A percentile compares a stretch with the other conserved stretches of the same genome.
Evolutionary conservation across 495 filamentous ascomycete genomes (phyloP).

Genomic region (Trichocladium uniseriatum): DNA sequence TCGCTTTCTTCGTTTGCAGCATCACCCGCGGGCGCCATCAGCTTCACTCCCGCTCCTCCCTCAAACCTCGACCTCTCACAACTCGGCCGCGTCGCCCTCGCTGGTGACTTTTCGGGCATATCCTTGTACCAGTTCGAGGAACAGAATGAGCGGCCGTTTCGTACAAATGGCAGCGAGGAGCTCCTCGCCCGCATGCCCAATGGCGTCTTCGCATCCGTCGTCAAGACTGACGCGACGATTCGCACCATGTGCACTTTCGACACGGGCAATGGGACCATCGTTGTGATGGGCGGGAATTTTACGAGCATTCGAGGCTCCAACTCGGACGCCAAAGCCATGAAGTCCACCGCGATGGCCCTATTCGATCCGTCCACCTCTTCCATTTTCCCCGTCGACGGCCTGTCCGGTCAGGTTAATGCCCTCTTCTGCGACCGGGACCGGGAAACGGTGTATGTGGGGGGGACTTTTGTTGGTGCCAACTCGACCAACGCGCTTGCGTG

Average conservation of each 20-base stretch:
- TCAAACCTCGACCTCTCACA: conserved; percentile 73
- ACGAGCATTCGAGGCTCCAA: conserved; percentile 64
- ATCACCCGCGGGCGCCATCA: conserved; percentile 48
- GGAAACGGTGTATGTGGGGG: conserved; percentile 83
- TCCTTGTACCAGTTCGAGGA: conserved; percentile 79
- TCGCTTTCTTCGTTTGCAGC: conserved; percentile 35
- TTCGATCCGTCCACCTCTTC: conserved; percentile 60
- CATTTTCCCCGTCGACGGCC: conserved; percentile 63
- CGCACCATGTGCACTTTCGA: conserved; percentile 77
- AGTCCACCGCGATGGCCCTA: conserved; percentile 70
- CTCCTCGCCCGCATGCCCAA: conserved; percentile 79
- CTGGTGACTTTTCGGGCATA: conserved; percentile 83
- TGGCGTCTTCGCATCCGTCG: conserved; percentile 66
- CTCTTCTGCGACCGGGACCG: conserved; percentile 76
- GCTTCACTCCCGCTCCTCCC: conserved; percentile 59
- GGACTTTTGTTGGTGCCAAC: conserved; percentile 67
- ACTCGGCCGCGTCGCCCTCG: conserved; percentile 76
- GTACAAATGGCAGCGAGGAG: conserved; percentile 67
- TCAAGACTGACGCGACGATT: conserved; percentile 71
- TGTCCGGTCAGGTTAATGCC: conserved; percentile 71
- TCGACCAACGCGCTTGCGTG: conserved; percentile 86
- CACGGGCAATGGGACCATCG: conserved; percentile 53
- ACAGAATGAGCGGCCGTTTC: conserved; percentile 60
- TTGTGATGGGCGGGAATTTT: conserved; percentile 90
- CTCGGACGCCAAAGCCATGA: conserved; percentile 26